phyloP scores from a whole-genome alignment of 2,329 filamentous ascomycete species.

The Talaromyces sp. region DNA sequence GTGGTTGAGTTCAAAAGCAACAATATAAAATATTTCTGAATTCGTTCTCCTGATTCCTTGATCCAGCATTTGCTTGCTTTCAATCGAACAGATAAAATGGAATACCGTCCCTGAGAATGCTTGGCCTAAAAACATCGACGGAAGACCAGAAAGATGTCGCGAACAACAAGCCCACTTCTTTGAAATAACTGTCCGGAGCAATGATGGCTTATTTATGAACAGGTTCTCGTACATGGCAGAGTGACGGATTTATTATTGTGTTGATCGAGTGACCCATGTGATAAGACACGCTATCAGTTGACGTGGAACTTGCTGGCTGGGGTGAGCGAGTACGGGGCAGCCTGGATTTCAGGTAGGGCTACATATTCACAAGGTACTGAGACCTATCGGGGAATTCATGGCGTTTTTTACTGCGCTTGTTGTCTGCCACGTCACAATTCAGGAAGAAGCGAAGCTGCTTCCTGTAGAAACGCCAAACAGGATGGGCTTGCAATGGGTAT shows the following conservation, averaged over 20 bases:
- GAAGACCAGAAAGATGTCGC: not conserved
- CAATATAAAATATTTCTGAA: not conserved
- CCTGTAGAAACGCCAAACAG: not conserved
- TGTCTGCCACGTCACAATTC: constrained; percentile 8
- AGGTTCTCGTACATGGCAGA: not conserved
- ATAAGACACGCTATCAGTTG: constrained; percentile 10
- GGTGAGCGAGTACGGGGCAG: not conserved
- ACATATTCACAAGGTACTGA: constrained; percentile 10
- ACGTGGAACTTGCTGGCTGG: constrained; percentile 9
- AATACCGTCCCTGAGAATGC: no score
- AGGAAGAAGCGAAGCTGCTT: not conserved
- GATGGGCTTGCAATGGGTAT: not conserved
- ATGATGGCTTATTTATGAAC: constrained; percentile 5
- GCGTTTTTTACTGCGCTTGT: not conserved
- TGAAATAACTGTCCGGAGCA: not conserved
- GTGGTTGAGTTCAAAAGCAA: not conserved
- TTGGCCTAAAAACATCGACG: no score
- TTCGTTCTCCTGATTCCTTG: not conserved
- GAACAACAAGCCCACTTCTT: not conserved
- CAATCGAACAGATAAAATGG: not conserved
- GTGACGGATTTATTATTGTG: not conserved
- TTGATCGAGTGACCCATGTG: constrained; percentile 1
- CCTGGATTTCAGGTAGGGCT: constrained; percentile 10
- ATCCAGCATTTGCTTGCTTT: not conserved
- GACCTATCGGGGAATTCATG: constrained; percentile 5